Conservation (phyloP, 352 stramenopile species). For the Blastocystis sp. region DNA sequence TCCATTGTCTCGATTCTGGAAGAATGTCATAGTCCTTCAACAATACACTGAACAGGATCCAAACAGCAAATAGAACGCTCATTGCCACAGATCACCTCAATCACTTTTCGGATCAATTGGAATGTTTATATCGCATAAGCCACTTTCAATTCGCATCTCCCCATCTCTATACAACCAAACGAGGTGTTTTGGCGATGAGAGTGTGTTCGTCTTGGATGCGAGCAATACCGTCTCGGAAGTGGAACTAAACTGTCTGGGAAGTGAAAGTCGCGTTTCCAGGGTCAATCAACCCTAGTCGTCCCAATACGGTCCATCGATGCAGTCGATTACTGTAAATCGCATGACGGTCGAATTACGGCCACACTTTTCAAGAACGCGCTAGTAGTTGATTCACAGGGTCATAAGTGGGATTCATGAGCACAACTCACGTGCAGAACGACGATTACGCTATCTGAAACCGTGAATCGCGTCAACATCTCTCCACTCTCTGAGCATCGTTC, state of each 20-base stretch:
- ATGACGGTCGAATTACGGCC: neutral
- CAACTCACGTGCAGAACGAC: neutral
- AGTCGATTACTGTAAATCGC: neutral
- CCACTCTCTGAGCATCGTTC: no score
- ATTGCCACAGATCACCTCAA: no score
- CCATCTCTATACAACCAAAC: neutral
- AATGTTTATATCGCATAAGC: conserved; percentile 4
- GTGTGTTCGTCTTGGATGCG: neutral
- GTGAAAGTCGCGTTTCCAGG: neutral
- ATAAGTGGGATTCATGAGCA: no score
- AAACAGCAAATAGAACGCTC: no score
- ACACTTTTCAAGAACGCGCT: neutral
- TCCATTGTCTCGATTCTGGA: no score
- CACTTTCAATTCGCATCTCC: neutral
- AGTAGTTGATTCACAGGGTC: no score
- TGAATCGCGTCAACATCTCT: neutral
- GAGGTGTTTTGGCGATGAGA: neutral
- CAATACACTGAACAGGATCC: no score
- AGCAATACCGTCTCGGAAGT: neutral
- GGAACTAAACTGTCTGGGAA: neutral
- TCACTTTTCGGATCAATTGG: no score
- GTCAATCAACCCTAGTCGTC: neutral
- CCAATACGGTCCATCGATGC: neutral
- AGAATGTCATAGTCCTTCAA: no score
- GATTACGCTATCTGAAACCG: neutral